These are phyloP conservation scores for Aspergillus cejpii DNA, from an alignment of 2,329 filamentous ascomycete species.

Conservation along the genomic window DNA sequence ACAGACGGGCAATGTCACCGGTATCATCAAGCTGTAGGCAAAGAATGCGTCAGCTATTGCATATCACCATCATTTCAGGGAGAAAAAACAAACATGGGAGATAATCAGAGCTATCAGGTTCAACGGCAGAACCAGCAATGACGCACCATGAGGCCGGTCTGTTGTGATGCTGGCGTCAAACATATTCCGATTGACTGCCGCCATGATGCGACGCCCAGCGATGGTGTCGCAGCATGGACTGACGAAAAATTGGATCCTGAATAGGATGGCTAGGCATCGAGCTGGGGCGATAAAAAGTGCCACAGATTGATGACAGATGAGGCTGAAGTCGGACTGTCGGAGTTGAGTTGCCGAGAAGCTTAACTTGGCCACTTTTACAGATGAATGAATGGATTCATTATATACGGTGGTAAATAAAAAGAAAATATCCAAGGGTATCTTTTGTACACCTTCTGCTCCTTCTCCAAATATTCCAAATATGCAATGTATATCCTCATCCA, in stretches of 20 bases:
- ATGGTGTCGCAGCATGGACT: slow-evolving; percentile 25
- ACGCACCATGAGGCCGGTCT: slow-evolving; percentile 26
- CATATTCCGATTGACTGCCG: slow-evolving; percentile 39
- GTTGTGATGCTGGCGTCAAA: slow-evolving; percentile 33
- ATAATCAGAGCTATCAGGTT: slow-evolving; percentile 55
- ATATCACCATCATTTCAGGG: too few species aligned
- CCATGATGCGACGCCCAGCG: slow-evolving; percentile 35
- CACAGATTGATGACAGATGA: background rate
- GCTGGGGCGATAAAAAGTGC: slow-evolving; percentile 1
- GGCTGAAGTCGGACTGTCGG: background rate
- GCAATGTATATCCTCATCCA: background rate
- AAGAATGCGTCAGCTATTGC: background rate
- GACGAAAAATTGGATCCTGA: slow-evolving; percentile 10
- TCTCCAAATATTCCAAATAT: background rate
- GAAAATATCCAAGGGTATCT: background rate
- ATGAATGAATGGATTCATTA: too few species aligned
- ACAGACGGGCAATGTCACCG: slow-evolving; percentile 53
- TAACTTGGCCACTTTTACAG: background rate
- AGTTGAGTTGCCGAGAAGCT: slow-evolving; percentile 1
- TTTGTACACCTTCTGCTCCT: background rate
- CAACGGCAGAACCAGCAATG: slow-evolving; percentile 46
- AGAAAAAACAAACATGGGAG: slow-evolving; percentile 41
- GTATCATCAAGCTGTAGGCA: slow-evolving; percentile 49
- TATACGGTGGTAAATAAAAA: background rate
- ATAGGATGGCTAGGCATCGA: slow-evolving; percentile 8